Evolutionary conservation across 2,329 filamentous ascomycete genomes (phyloP).

Genomic region (Apiospora aurea): DNA sequence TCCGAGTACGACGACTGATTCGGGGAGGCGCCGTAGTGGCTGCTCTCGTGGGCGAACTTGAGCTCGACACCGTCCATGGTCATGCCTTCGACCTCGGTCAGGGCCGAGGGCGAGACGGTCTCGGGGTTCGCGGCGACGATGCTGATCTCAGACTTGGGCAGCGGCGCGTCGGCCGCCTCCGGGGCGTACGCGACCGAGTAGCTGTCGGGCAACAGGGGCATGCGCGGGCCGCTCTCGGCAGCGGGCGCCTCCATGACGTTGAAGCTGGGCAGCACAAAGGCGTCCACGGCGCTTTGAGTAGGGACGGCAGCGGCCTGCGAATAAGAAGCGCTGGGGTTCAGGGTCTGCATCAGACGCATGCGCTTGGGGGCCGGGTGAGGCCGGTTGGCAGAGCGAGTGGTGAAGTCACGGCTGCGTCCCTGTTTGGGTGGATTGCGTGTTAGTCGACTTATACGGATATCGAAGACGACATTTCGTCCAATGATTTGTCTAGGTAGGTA

Average conservation of each 20-base stretch:
- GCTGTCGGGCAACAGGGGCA: constrained; percentile 68
- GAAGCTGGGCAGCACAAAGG: constrained; percentile 59
- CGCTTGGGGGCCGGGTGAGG: constrained; percentile 48
- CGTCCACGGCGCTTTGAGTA: constrained; percentile 41
- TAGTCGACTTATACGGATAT: constrained; percentile 26
- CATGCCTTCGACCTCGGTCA: constrained; percentile 66
- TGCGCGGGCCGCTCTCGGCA: constrained; percentile 52
- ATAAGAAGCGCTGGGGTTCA: constrained; percentile 55
- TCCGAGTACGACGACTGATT: constrained; percentile 6
- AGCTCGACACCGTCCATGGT: constrained; percentile 63
- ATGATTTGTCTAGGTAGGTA: background rate
- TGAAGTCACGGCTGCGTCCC: constrained; percentile 40
- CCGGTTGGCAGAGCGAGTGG: constrained; percentile 45
- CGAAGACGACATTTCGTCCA: background rate
- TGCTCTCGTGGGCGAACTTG: constrained; percentile 53
- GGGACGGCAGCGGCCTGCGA: constrained; percentile 29
- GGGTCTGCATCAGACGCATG: constrained; percentile 70
- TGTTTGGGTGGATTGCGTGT: background rate
- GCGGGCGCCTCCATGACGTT: constrained; percentile 40
- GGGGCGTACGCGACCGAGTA: constrained; percentile 53
- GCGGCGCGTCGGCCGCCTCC: constrained; percentile 51
- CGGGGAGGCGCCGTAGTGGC: background rate
- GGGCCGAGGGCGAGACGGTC: constrained; percentile 53
- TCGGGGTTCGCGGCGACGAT: constrained; percentile 66
- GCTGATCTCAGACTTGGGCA: constrained; percentile 54